These are phyloP conservation scores for Coemansia sp. DNA, from an alignment of 192 early-diverging fungal species.

Conservation along the genomic window DNA sequence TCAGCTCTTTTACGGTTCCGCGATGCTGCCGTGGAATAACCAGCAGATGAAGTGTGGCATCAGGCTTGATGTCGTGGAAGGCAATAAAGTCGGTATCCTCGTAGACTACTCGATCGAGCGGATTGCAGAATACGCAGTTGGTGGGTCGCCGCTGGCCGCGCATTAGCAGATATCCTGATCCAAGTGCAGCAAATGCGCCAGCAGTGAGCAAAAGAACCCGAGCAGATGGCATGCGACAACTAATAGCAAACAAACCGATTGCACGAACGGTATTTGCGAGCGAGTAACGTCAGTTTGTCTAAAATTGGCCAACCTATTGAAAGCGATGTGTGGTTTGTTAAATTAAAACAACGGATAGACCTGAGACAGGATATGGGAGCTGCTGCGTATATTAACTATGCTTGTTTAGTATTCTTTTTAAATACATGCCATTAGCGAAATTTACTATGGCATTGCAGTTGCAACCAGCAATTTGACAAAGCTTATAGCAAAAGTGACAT, in stretches of 20 bases:
- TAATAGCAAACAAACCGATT: too few species aligned
- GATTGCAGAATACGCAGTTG: constrained; percentile 43
- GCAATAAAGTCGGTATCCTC: constrained; percentile 34
- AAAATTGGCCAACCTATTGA: background rate
- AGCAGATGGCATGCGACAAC: constrained; percentile 4
- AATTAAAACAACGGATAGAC: too few species aligned
- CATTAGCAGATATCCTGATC: constrained; percentile 25
- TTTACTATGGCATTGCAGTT: too few species aligned
- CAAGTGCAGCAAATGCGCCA: constrained; percentile 8
- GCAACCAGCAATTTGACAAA: too few species aligned
- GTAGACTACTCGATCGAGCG: constrained; percentile 36
- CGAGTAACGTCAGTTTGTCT: background rate
- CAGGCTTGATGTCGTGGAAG: constrained; percentile 50
- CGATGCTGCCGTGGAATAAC: constrained; percentile 42
- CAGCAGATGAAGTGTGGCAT: constrained; percentile 39
- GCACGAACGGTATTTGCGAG: too few species aligned
- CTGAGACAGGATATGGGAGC: too few species aligned
- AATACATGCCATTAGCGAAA: too few species aligned
- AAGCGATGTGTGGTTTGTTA: too few species aligned
- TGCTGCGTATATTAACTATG: too few species aligned
- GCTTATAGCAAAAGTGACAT: constrained; percentile 39
- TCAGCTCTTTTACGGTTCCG: constrained; percentile 44
- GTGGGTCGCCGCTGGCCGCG: constrained; percentile 38
- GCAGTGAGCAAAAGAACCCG: constrained; percentile 9
- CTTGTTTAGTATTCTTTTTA: too few species aligned